Percentiles rank a stretch among this genome's conserved stretches.
Conservation (phyloP, 1,139 yeast species). For the Nakaseomyces nivariensis region DNA sequence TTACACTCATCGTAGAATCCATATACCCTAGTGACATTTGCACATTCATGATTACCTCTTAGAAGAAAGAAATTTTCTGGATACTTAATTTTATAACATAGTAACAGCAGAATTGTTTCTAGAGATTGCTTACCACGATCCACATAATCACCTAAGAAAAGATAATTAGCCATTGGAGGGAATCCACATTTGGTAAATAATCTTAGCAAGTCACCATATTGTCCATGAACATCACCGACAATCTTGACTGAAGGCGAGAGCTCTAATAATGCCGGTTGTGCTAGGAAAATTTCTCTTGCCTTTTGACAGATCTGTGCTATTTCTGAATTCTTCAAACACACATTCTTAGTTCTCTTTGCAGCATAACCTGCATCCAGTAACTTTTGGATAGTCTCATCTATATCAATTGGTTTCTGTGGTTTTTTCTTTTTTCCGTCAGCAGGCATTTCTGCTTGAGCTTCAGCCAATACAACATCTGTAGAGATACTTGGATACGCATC, state of each 20-base stretch:
- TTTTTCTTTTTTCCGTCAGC: conserved; percentile 21
- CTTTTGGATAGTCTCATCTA: conserved; percentile 84
- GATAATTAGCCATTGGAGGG: conserved; percentile 91
- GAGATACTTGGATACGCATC: conserved; percentile 1
- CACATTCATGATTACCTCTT: conserved; percentile 96
- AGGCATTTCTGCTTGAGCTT: conserved; percentile 4
- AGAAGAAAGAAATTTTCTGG: conserved; percentile 91
- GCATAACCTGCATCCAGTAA: conserved; percentile 90
- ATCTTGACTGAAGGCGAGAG: conserved; percentile 92
- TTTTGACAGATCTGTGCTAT: conserved; percentile 76
- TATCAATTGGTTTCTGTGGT: conserved; percentile 42
- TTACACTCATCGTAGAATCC: conserved; percentile 98
- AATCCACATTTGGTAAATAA: conserved; percentile 93
- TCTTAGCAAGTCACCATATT: conserved; percentile 81
- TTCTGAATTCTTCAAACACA: conserved; percentile 80
- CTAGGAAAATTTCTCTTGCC: conserved; percentile 78
- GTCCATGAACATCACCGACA: conserved; percentile 97
- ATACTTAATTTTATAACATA: conserved; percentile 89
- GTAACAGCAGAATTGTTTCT: conserved; percentile 74
- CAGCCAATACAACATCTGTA: background rate
- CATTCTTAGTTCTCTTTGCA: conserved; percentile 82
- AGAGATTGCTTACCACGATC: conserved; percentile 93
- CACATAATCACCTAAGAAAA: conserved; percentile 91
- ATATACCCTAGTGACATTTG: conserved; percentile 88
- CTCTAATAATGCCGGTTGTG: conserved; percentile 84